Base-by-base conservation (phyloP, 2,329 filamentous ascomycete species). In the Volutella citrinella region DNA sequence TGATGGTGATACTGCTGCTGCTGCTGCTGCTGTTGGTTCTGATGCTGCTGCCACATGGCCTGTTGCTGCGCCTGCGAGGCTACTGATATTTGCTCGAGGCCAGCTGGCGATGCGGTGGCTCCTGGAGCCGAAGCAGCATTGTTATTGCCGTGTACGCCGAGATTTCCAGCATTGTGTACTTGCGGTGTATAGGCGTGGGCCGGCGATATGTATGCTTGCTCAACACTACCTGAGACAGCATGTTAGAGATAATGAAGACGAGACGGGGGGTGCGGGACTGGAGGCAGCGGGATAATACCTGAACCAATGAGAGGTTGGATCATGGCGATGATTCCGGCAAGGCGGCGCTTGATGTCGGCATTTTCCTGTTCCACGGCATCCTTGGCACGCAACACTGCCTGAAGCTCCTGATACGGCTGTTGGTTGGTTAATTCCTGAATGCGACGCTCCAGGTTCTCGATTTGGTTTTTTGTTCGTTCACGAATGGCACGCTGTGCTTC, bases 401-500 rank as follows among this genome's bases (percentile, higher is more conserved):
- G 87, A 14, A 95, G 74, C 56, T 95, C 88, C 56, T 87, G 82
- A 51, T 89, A 90, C 1, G 87, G 87, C 59, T 90, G 81, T 63
- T 88, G 84, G 37, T 76, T 82, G 37, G 85, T 86, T 47, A 94
- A 72, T 43, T 91, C 84, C 35, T 76, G 71, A 42, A 94, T 89
- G 42, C 78, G 74, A 40, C 71, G 72, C 59, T 93, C 84, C 39
- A 93, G 69, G 7, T 64, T 67, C 56, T 91, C 85, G 48, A 93
- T 93, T 59, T 86, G 84, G 38, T 80, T 77, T 64, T 83, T 87
- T 18, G 87, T 93, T 35, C 87, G 78, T 65, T 91, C 85, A 25
- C 87, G 76, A 40, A 94, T 93, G 23, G 86, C 87, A 30, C 87
- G 77, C 59, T 95, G 87, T 19, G 87, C 88, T 60, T 94, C 87